phyloP scores from a whole-genome alignment of 179 eudicot species.

The Carnegiea gigantea region DNA sequence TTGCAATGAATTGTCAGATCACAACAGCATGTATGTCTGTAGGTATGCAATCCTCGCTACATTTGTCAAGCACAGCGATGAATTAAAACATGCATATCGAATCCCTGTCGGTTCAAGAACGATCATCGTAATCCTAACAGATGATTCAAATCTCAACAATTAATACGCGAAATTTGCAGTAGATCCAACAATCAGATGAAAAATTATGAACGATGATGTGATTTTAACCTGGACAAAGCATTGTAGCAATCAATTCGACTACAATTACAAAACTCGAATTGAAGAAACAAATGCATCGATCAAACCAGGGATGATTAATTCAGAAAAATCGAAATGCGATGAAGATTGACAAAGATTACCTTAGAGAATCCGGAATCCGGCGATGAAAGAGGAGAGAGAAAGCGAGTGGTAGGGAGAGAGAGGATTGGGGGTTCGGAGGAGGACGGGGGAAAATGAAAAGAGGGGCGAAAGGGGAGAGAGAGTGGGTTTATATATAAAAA shows the following conservation, averaged over 20 bases:
- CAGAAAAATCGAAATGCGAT: not conserved
- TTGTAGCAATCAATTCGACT: not conserved
- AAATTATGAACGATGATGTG: not conserved
- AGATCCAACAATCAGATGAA: not conserved
- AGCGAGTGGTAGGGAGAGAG: not conserved
- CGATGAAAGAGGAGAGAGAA: slow-evolving; percentile 11
- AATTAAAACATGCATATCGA: not conserved
- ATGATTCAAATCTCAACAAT: not conserved
- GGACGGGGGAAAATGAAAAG: not conserved
- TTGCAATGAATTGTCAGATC: not conserved
- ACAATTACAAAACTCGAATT: not conserved
- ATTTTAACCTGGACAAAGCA: not conserved
- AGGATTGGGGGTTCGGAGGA: not conserved
- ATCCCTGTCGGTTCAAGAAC: not conserved
- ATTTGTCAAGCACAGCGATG: not conserved
- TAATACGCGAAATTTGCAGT: not conserved
- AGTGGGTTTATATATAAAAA: slow-evolving; percentile 14
- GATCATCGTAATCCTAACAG: not conserved
- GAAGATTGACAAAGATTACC: not conserved
- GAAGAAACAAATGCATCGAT: not conserved
- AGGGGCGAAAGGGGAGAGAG: not conserved
- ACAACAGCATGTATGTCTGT: not conserved
- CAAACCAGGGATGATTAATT: not conserved
- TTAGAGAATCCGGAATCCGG: not conserved
- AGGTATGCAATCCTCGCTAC: not conserved